These are phyloP conservation scores for Ophiorrhiza pumila DNA, from an alignment of 257 asterid species.

Conservation along the genomic window DNA sequence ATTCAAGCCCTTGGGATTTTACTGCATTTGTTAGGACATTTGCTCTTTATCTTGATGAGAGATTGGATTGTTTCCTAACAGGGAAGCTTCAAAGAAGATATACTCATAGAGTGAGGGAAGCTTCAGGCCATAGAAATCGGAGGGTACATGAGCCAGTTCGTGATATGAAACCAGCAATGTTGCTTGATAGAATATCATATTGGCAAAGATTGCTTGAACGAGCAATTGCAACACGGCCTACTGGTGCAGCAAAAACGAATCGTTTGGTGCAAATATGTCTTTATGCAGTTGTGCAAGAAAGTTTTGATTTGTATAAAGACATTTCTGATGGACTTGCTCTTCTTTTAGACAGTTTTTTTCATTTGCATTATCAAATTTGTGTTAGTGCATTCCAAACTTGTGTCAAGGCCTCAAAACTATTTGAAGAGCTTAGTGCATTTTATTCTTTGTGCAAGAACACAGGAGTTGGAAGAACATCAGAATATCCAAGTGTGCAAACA, in stretches of 20 bases:
- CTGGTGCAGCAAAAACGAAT: slow-evolving; percentile 55
- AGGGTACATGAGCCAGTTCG: slow-evolving; percentile 42
- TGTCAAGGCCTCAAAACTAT: slow-evolving; percentile 63
- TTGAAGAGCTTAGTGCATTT: slow-evolving; percentile 59
- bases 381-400: slow-evolving; percentile 65
- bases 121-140: slow-evolving; percentile 24
- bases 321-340: slow-evolving; percentile 67
- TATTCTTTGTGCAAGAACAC: slow-evolving; percentile 51
- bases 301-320: slow-evolving; percentile 66
- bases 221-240: slow-evolving; percentile 72
- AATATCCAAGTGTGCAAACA: slow-evolving; percentile 62
- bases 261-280: slow-evolving; percentile 54
- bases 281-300: slow-evolving; percentile 72
- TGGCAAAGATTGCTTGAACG: slow-evolving; percentile 82
- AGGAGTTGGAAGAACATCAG: slow-evolving; percentile 63
- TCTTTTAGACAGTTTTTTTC: slow-evolving; percentile 66
- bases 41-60: slow-evolving; percentile 77
- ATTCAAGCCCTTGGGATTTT: slow-evolving; percentile 84
- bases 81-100: slow-evolving; percentile 68
- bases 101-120: slow-evolving; percentile 24
- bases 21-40: slow-evolving; percentile 80
- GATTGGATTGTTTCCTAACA: slow-evolving; percentile 70
- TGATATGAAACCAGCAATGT: slow-evolving; percentile 72
- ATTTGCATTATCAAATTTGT: slow-evolving; percentile 61
- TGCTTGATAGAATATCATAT: slow-evolving; percentile 58